phyloP scores from a whole-genome alignment of 257 asterid genomes.

The Jaltomata sinuosa region DNA sequence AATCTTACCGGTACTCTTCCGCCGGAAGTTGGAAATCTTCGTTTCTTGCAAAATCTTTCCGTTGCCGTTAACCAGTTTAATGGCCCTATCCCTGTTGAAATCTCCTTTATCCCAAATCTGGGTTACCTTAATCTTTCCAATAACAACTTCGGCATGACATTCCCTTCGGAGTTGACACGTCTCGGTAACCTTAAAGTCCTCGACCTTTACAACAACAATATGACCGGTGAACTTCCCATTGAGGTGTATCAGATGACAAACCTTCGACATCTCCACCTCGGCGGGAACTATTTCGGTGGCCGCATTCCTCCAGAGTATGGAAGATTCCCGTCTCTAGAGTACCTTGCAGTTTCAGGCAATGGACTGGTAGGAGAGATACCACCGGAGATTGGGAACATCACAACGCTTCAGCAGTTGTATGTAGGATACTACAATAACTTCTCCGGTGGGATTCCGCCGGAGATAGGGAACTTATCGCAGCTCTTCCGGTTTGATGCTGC shows the following conservation, averaged over 20 bases:
- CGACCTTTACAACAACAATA: slow-evolving; percentile 73
- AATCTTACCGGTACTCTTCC: slow-evolving; percentile 57
- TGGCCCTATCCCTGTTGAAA: slow-evolving; percentile 58
- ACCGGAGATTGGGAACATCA: slow-evolving; percentile 55
- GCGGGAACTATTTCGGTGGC: slow-evolving; percentile 73
- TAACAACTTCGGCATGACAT: slow-evolving; percentile 43
- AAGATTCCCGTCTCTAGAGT: slow-evolving; percentile 38
- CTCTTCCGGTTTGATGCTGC: slow-evolving; percentile 68
- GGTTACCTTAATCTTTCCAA: slow-evolving; percentile 63
- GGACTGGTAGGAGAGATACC: slow-evolving; percentile 66
- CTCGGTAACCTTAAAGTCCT: slow-evolving; percentile 49
- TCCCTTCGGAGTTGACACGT: slow-evolving; percentile 42
- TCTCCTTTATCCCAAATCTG: slow-evolving; percentile 44
- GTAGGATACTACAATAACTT: slow-evolving; percentile 69
- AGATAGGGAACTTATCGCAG: slow-evolving; percentile 58
- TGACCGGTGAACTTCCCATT: slow-evolving; percentile 62
- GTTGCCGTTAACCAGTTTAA: slow-evolving; percentile 46
- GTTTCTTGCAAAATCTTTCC: slow-evolving; percentile 47
- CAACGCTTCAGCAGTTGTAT: slow-evolving; percentile 58
- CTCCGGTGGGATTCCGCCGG: slow-evolving; percentile 71
- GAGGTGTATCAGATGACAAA: slow-evolving; percentile 33
- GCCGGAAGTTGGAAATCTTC: slow-evolving; percentile 50
- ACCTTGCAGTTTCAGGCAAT: slow-evolving; percentile 77
- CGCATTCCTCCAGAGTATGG: slow-evolving; percentile 67
- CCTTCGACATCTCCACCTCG: slow-evolving; percentile 66